Evolutionary conservation across 441 rosid species (phyloP).

Genomic region (Bocquillonia castaneifolia): DNA sequence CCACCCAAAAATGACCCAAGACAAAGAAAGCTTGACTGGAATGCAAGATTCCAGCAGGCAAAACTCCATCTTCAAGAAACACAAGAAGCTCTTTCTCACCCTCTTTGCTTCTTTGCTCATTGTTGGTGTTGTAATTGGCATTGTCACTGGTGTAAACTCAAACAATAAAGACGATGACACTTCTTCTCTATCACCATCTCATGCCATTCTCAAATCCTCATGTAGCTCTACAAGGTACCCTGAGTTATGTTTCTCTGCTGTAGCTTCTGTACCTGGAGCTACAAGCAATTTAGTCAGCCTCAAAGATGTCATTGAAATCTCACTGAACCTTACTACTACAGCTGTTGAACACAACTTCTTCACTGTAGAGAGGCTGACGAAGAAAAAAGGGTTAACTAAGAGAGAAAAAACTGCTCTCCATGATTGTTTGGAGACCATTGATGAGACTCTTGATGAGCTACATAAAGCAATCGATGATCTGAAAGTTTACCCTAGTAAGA

Average conservation of each 20-base stretch:
- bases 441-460: conserved; percentile 67
- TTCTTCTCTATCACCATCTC: conserved; percentile 26
- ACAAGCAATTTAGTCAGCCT: conserved; percentile 31
- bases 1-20: conserved; percentile 1
- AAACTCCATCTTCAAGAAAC: conserved; percentile 9
- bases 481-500: conserved; percentile 47
- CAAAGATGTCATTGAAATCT: conserved; percentile 57
- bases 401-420: conserved; percentile 63
- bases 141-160: conserved; percentile 30
- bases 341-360: conserved; percentile 56
- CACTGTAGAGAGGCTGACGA: conserved; percentile 41
- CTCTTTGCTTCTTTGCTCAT: conserved; percentile 20
- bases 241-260: conserved; percentile 54
- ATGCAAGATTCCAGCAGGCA: conserved; percentile 8
- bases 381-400: conserved; percentile 30
- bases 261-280: conserved; percentile 34
- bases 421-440: conserved; percentile 71
- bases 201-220: conserved; percentile 46
- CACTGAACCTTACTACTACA: conserved; percentile 46
- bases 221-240: conserved; percentile 52
- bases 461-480: conserved; percentile 51
- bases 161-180: conserved; percentile 7
- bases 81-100: conserved; percentile 13
- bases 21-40: conserved; percentile 15
- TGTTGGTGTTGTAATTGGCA: conserved; percentile 9